Evolutionary conservation across 495 filamentous ascomycete genomes (phyloP).

Genomic region (Penicillium fimorum): DNA sequence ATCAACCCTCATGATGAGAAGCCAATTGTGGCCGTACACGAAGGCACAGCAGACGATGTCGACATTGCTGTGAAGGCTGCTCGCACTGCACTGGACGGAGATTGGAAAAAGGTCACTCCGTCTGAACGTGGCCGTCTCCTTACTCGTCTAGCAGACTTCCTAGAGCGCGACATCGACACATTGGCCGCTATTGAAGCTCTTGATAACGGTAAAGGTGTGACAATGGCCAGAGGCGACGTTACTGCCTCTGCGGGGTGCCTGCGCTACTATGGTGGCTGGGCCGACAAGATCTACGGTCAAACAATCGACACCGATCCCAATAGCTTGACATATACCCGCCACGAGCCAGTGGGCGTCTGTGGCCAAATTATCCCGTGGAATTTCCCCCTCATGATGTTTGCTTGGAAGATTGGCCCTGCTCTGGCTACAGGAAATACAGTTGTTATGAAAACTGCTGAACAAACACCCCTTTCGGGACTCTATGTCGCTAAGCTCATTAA

Average conservation of each 20-base stretch:
- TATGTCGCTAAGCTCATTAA: conserved; percentile 15
- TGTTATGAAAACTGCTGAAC: conserved; percentile 3
- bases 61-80: conserved; percentile 7
- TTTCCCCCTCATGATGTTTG: conserved; percentile 82
- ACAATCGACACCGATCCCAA: conserved; percentile 78
- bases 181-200: conserved; percentile 8
- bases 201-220: conserved; percentile 8
- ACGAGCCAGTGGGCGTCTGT: conserved; percentile 76
- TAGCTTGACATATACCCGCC: conserved; percentile 75
- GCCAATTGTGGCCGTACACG: conserved; percentile 9
- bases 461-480: neutral
- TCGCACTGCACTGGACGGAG: conserved; percentile 2
- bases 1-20: conserved; percentile 12
- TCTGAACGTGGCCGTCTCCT: conserved; percentile 10
- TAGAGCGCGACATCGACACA: conserved; percentile 8
- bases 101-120: conserved; percentile 4
- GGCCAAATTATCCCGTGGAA: conserved; percentile 89
- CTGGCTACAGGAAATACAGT: conserved; percentile 33
- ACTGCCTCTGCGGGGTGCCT: conserved; percentile 54
- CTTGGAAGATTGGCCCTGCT: conserved; percentile 86
- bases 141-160: conserved; percentile 3
- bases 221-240: conserved; percentile 10
- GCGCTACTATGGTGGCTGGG: conserved; percentile 27
- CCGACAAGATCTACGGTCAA: conserved; percentile 62
- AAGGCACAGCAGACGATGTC: conserved; percentile 7